Evolutionary conservation across 1,139 yeast species (phyloP).

Genomic region (Suhomyces ambrosiae): DNA sequence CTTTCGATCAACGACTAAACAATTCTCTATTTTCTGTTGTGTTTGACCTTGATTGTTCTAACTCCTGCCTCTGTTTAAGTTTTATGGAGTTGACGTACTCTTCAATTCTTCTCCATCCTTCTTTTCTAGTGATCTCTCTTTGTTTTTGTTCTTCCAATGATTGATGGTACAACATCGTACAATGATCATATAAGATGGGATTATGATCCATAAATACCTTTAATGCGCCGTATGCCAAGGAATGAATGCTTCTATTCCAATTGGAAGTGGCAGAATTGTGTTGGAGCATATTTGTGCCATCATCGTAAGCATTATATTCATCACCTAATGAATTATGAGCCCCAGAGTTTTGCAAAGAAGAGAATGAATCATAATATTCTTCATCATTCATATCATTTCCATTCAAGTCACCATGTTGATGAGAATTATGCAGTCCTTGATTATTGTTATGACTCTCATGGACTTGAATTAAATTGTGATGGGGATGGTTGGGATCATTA

Average conservation of each 20-base stretch:
- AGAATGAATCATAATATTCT: conserved; percentile 49
- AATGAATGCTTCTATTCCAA: conserved; percentile 94
- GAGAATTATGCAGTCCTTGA: conserved; percentile 6
- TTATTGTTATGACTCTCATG: conserved; percentile 11
- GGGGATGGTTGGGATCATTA: conserved; percentile 22
- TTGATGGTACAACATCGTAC: conserved; percentile 82
- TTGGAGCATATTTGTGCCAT: conserved; percentile 20
- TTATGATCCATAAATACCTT: conserved; percentile 93
- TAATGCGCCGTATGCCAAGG: conserved; percentile 86
- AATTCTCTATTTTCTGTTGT: conserved; percentile 8
- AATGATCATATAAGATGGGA: conserved; percentile 88
- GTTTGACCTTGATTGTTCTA: conserved; percentile 8
- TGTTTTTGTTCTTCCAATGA: conserved; percentile 66
- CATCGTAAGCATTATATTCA: conserved; percentile 20
- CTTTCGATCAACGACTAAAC: conserved; percentile 8
- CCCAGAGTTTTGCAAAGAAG: conserved; percentile 35
- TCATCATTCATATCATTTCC: conserved; percentile 43
- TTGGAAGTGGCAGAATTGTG: conserved; percentile 53
- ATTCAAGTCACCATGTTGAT: conserved; percentile 18
- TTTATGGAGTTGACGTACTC: conserved; percentile 50
- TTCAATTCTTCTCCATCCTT: conserved; percentile 77
- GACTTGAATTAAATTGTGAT: conserved; percentile 20
- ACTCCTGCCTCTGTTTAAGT: conserved; percentile 15
- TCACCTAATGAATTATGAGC: conserved; percentile 14
- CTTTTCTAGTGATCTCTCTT: conserved; percentile 62